These are phyloP conservation scores for Kodamaea alishanica DNA, from an alignment of 1,139 yeast species.

Conservation along the genomic window DNA sequence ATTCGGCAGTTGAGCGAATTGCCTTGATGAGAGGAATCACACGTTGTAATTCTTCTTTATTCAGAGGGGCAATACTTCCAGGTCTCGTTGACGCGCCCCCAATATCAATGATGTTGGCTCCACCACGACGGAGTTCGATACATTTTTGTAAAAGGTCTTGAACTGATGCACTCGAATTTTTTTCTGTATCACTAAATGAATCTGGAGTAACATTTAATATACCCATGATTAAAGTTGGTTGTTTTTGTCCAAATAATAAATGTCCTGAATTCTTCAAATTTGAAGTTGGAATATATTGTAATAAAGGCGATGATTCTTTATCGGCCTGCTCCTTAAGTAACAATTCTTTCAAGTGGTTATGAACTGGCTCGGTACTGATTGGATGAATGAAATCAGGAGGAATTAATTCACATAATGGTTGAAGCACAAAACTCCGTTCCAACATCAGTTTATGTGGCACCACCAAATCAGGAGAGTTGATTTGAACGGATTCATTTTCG, in stretches of 20 bases:
- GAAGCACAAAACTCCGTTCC: constrained; percentile 84
- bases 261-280: constrained; percentile 18
- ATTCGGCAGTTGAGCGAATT: constrained; percentile 43
- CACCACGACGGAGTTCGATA: constrained; percentile 46
- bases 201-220: constrained; percentile 89
- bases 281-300: constrained; percentile 45
- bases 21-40: constrained; percentile 68
- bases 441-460: constrained; percentile 88
- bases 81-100: constrained; percentile 96
- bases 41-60: constrained; percentile 58
- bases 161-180: constrained; percentile 23
- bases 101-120: constrained; percentile 72
- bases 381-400: constrained; percentile 70
- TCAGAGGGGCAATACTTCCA: constrained; percentile 58
- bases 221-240: constrained; percentile 68
- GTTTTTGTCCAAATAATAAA: constrained; percentile 33
- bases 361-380: constrained; percentile 76
- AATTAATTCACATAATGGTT: constrained; percentile 80
- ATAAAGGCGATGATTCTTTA: constrained; percentile 47
- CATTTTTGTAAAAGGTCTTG: constrained; percentile 36
- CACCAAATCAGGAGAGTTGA: constrained; percentile 55
- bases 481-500: constrained; percentile 31
- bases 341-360: constrained; percentile 62
- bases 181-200: constrained; percentile 90
- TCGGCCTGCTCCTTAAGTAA: constrained; percentile 33